Percentiles rank a stretch among this genome's conserved stretches.
phyloP scores from a whole-genome alignment of 495 filamentous ascomycete genomes.

The Xylaria telfairii region DNA sequence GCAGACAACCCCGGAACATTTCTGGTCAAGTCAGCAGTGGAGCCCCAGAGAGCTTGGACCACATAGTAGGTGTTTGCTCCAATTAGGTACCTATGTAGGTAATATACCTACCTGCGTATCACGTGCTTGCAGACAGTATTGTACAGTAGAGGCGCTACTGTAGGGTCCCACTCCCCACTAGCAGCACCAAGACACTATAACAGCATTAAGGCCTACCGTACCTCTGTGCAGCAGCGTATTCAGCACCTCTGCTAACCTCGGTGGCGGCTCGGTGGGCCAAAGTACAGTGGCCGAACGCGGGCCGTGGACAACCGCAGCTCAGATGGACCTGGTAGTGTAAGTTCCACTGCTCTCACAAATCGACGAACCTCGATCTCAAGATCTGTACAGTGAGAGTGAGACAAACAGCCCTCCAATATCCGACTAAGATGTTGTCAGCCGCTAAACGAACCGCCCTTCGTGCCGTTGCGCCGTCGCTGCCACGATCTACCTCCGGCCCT shows the following conservation, averaged over 20 bases:
- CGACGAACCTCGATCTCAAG: conserved; percentile 13
- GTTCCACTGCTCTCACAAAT: background rate
- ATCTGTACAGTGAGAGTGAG: background rate
- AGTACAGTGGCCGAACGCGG: conserved; percentile 20
- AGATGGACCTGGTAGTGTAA: background rate
- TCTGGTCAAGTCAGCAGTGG: background rate
- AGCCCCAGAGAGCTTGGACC: conserved; percentile 1
- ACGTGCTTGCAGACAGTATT: background rate
- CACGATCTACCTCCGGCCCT: conserved; percentile 34
- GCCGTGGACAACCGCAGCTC: conserved; percentile 37
- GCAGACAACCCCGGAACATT: background rate
- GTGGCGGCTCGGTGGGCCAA: background rate
- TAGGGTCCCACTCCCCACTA: background rate
- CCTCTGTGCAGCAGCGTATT: too few species aligned
- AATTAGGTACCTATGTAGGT: too few species aligned
- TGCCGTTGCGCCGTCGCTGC: conserved; percentile 30
- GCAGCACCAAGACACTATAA: too few species aligned
- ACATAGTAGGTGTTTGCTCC: too few species aligned
- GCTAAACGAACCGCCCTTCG: conserved; percentile 34
- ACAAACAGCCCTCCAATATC: background rate
- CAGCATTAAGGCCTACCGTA: too few species aligned
- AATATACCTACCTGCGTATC: background rate
- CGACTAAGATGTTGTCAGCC: conserved; percentile 33
- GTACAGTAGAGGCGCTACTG: too few species aligned
- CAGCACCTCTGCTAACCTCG: conserved; percentile 29